Evolutionary conservation across 1,284 basidiomycete genomes (phyloP).

Genomic region (Malassezia furfur): DNA sequence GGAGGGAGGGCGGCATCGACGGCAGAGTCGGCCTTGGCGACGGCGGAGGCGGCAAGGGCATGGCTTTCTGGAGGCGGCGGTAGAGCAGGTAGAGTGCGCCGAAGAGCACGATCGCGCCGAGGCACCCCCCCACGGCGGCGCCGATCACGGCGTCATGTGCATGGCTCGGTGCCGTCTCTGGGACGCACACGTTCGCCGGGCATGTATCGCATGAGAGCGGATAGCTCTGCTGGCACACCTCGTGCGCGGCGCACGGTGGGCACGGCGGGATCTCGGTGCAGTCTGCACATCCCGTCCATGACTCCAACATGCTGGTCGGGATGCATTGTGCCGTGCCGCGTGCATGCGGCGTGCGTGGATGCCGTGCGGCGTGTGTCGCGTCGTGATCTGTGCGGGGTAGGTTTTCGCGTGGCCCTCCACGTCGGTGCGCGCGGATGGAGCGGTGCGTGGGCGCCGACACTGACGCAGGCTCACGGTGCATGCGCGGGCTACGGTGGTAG

Average conservation of each 20-base stretch:
- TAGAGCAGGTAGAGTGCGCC: not conserved
- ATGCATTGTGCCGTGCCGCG: no score
- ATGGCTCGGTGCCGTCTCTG: not conserved
- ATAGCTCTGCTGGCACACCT: conserved; percentile 13
- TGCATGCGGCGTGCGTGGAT: no score
- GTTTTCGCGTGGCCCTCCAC: not conserved
- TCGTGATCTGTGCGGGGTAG: not conserved
- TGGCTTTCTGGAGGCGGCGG: not conserved
- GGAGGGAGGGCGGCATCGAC: no score
- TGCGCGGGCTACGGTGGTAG: conserved; percentile 1
- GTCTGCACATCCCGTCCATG: not conserved
- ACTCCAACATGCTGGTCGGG: no score
- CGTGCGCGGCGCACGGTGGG: conserved; percentile 1
- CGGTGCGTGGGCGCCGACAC: not conserved
- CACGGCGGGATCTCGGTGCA: conserved; percentile 9
- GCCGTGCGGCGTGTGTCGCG: not conserved
- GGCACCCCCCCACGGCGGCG: not conserved
- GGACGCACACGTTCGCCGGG: conserved; percentile 11
- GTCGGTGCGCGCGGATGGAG: not conserved
- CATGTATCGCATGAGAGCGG: conserved; percentile 10
- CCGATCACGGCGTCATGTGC: not conserved
- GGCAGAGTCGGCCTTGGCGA: no score
- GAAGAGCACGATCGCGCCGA: not conserved
- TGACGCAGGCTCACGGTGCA: conserved; percentile 3
- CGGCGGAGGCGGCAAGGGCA: no score